Evolutionary conservation across 2,329 filamentous ascomycete species (phyloP).

Genomic region (Laburnicola sp.): DNA sequence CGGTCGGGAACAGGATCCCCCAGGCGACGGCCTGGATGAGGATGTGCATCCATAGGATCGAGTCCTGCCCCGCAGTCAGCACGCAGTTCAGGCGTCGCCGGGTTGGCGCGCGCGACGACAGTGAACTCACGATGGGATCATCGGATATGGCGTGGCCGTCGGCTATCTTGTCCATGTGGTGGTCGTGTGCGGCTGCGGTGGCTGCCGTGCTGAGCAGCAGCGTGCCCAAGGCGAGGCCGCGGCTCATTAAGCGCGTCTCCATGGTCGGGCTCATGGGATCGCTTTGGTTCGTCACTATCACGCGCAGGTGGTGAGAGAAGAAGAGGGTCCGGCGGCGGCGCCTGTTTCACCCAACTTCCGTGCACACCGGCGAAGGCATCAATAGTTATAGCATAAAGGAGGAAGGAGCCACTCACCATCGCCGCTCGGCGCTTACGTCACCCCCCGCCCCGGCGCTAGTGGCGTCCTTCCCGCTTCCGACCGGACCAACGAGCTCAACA

Average conservation of each 20-base stretch:
- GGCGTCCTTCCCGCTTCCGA: constrained; percentile 11
- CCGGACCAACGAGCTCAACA: neutral
- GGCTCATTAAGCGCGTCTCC: constrained; percentile 18
- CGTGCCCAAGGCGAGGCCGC: constrained; percentile 21
- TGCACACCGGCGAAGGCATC: neutral
- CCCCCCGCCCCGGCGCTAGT: constrained; percentile 23
- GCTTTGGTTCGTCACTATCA: neutral
- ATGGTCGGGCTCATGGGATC: constrained; percentile 6
- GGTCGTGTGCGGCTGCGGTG: constrained; percentile 51
- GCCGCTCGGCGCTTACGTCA: constrained; percentile 33
- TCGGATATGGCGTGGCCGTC: constrained; percentile 44
- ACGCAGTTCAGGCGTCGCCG: too few species aligned
- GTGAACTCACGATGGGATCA: constrained; percentile 40
- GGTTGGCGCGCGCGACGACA: constrained; percentile 16
- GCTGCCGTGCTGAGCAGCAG: constrained; percentile 32
- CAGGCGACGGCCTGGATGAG: constrained; percentile 83
- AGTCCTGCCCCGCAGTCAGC: constrained; percentile 57
- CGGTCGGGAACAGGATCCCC: constrained; percentile 87
- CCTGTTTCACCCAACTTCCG: constrained; percentile 17
- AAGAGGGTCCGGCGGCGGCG: constrained; percentile 23
- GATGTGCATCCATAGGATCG: constrained; percentile 91
- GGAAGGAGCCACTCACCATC: constrained; percentile 21
- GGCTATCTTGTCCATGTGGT: constrained; percentile 45
- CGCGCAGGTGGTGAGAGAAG: constrained; percentile 9
- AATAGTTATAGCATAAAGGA: neutral